A percentile compares a stretch with the other conserved stretches of the same genome.
phyloP scores from a whole-genome alignment of 306 rosid genomes.

The Fagus sylvatica region DNA sequence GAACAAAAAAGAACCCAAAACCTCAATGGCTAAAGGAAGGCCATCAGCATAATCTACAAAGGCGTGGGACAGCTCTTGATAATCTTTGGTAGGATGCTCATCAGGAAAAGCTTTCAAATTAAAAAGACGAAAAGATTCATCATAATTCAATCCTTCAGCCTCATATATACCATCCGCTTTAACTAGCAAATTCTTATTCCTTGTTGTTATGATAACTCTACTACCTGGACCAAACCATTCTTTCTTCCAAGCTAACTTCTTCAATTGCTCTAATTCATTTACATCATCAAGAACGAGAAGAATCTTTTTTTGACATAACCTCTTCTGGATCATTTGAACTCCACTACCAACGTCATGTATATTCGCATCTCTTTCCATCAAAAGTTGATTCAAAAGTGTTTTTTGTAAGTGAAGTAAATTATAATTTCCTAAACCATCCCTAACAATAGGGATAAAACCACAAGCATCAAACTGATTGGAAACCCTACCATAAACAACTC shows the following conservation, averaged over 20 bases:
- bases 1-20: no score
- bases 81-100: no score
- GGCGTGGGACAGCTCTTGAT: no score
- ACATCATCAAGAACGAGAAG: constrained; percentile 35
- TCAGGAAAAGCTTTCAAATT: no score
- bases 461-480: no score
- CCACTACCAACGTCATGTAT: background rate
- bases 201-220: constrained; percentile 7
- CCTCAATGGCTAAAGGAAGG: no score
- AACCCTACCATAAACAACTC: no score
- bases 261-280: background rate
- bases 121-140: constrained; percentile 22
- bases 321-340: background rate
- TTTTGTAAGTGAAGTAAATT: background rate
- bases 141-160: constrained; percentile 11
- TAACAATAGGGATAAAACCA: no score
- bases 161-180: constrained; percentile 23
- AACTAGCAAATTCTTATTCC: constrained; percentile 24
- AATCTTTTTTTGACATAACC: constrained; percentile 14
- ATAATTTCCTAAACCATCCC: background rate
- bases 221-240: background rate
- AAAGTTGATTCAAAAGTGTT: no score
- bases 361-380: no score
- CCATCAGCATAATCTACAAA: no score
- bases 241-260: background rate